phyloP scores from a whole-genome alignment of 2,329 filamentous ascomycete genomes.

The Aspergillus awamori region DNA sequence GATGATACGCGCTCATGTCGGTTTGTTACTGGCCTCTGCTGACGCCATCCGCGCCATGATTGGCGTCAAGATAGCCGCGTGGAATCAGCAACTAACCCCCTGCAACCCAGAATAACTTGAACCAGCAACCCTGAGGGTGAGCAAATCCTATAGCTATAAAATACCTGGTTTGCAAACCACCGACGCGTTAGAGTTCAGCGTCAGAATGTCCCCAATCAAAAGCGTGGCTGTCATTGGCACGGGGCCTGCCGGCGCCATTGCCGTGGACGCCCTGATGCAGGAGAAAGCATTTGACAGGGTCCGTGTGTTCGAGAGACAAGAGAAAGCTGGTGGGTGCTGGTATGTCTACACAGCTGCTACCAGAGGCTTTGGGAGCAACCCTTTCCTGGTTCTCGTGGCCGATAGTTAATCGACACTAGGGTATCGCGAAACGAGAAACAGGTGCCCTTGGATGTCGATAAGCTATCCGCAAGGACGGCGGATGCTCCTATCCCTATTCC shows the following conservation, averaged over 20 bases:
- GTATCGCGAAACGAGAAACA: slow-evolving; percentile 41
- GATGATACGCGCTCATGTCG: too few species aligned
- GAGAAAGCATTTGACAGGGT: slow-evolving; percentile 63
- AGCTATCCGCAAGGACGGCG: slow-evolving; percentile 53
- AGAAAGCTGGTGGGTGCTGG: slow-evolving; percentile 64
- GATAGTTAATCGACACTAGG: slow-evolving; percentile 20
- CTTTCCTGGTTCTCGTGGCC: background rate
- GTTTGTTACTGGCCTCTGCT: slow-evolving; percentile 5
- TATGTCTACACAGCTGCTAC: slow-evolving; percentile 37
- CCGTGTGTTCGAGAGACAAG: slow-evolving; percentile 64
- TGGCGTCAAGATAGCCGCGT: slow-evolving; percentile 10
- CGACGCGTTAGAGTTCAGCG: background rate
- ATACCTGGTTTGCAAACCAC: background rate
- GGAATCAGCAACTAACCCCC: background rate
- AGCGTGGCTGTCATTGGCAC: slow-evolving; percentile 64
- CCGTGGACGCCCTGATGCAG: slow-evolving; percentile 62
- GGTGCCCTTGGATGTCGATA: slow-evolving; percentile 49
- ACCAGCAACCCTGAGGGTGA: background rate
- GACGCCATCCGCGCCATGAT: slow-evolving; percentile 16
- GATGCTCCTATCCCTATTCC: slow-evolving; percentile 56
- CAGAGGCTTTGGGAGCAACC: background rate
- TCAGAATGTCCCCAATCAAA: slow-evolving; percentile 26
- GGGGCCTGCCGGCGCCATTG: slow-evolving; percentile 63
- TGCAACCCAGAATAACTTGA: background rate
- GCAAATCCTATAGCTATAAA: background rate